Base-by-base conservation (phyloP, 2,329 filamentous ascomycete genomes). In the Apiospora pterosperma region DNA sequence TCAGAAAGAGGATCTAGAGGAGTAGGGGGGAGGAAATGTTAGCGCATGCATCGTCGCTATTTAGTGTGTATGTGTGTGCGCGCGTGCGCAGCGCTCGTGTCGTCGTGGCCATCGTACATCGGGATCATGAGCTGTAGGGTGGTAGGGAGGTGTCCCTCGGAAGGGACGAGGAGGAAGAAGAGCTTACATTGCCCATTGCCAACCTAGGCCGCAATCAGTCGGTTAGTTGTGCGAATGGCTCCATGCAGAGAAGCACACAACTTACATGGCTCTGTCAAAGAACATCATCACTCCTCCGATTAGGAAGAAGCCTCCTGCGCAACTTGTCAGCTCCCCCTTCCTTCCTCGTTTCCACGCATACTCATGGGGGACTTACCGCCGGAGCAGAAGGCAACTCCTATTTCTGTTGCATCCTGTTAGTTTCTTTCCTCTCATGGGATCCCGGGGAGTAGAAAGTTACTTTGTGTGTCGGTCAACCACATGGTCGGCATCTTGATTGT, bases 381-480 rank as follows among this genome's bases (percentile, higher is more conserved):
- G 75, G 93, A 96, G 86, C 96, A 98, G 84, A 99, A 99, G 77
- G 94, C 92, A 68, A 97, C 94, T 72, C 96, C 96, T 74, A 98
- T 91, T 80, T 99, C 96, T 98, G 74, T 72, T 60, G n/a, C 44
- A 64, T 39, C 3, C 65, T 63, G 74, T 81, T 65, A 82, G 78
- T 34, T 34, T 55, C 1, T 7, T 36, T 31, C n/a, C 14, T n/a
- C 8, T 25, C 11, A 14, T 25, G 11, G 2, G 23, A n/a, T 36
- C 2, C 21, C 64, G 44, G 48, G 60, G 31, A 55, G 62, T 62
- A 38, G 84, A 91, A 75, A 85, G 23, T 55, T 41, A 97, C 95
- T 98, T 80, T 98, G 95, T 76, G 91, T 88, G 81, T 98, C 95
- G 73, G 94, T 92, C 75, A 98, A 86, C 95, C 95, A 98, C 92